Base-by-base conservation (phyloP, 2,329 filamentous ascomycete genomes). In the Thelonectria rubi region DNA sequence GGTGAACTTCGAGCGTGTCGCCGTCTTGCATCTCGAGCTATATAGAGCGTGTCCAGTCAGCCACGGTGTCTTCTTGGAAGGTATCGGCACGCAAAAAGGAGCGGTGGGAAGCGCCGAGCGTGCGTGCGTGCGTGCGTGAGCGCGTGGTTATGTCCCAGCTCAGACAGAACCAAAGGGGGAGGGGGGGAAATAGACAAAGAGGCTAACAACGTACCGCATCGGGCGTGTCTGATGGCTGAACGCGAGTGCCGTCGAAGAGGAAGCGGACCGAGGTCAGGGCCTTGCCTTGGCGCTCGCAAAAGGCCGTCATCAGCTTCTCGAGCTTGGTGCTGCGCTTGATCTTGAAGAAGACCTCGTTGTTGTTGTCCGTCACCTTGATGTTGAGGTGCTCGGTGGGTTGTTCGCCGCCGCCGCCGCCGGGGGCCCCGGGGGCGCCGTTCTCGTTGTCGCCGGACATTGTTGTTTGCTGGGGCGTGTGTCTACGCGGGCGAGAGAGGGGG, bases 301-400 rank as follows among this genome's bases (percentile, higher is more conserved):
- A 99, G 18, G 95, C 95, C 64, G 93, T 91, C 95, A 99, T 99
- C 57, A 99, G 84, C 84, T 99, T 99, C 81, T 97, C 95, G 1
- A 99, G 87, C 77, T 93, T 92, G 1, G 95, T 99, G 20, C 91
- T 93, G 39, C 94, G 88, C 89, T 99, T 99, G 82, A 99, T 99
- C 85, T 99, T 99, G 85, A 99, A 99, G 79, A 98, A 99, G 72
- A 99, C 94, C 77, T 99, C 95, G 77, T 99, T 99, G 82, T 97
- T 97, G 82, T 97, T 97, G 73, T 99, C 95, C 0, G 95, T 98
- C 14, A 99, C 95, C 78, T 99, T 99, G 82, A 99, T 98, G 81
- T 99, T 99, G 5, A 99, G 84, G 79, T 99, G 95, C 80, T 98
- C 94, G 30, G 82, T 82, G 58, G 82, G 80, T 24, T 77, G 77